These are phyloP conservation scores for Serendipita sp. DNA, from an alignment of 768 basidiomycete genomes.

Conservation along the genomic window DNA sequence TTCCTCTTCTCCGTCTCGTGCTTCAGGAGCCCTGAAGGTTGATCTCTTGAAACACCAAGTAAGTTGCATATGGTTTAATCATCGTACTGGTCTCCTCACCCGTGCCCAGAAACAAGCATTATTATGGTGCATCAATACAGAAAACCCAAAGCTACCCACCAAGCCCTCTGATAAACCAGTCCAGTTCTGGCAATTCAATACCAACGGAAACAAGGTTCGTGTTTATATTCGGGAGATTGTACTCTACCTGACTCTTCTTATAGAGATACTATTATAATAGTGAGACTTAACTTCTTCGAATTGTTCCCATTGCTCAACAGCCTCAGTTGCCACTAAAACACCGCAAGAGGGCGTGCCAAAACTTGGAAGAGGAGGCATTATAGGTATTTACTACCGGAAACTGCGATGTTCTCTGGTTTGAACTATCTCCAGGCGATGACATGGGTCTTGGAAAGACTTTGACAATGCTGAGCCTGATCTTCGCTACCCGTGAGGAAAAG, in stretches of 20 bases:
- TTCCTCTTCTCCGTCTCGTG: constrained; percentile 51
- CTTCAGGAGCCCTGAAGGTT: constrained; percentile 47
- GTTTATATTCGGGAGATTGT: no score
- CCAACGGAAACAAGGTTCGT: constrained; percentile 36
- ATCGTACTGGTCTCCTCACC: not conserved
- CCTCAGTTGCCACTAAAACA: constrained; percentile 60
- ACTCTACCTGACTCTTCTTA: no score
- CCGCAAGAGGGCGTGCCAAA: constrained; percentile 46
- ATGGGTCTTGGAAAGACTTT: constrained; percentile 62
- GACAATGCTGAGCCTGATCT: constrained; percentile 65
- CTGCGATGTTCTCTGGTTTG: not conserved
- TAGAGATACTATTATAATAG: constrained; percentile 56
- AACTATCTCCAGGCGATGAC: constrained; percentile 13
- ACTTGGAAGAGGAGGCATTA: constrained; percentile 71
- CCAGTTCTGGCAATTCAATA: constrained; percentile 75
- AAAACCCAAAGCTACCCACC: constrained; percentile 60
- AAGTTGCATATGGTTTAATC: constrained; percentile 1
- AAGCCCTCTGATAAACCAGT: constrained; percentile 53
- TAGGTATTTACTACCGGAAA: constrained; percentile 23
- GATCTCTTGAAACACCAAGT: constrained; percentile 77
- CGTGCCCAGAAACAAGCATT: constrained; percentile 53
- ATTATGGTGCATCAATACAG: constrained; percentile 69
- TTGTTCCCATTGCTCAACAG: constrained; percentile 5
- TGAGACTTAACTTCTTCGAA: constrained; percentile 17
- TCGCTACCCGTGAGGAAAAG: constrained; percentile 54